These are phyloP conservation scores for Chondrostereum purpureum DNA, from an alignment of 1,284 basidiomycete species.

Conservation along the genomic window DNA sequence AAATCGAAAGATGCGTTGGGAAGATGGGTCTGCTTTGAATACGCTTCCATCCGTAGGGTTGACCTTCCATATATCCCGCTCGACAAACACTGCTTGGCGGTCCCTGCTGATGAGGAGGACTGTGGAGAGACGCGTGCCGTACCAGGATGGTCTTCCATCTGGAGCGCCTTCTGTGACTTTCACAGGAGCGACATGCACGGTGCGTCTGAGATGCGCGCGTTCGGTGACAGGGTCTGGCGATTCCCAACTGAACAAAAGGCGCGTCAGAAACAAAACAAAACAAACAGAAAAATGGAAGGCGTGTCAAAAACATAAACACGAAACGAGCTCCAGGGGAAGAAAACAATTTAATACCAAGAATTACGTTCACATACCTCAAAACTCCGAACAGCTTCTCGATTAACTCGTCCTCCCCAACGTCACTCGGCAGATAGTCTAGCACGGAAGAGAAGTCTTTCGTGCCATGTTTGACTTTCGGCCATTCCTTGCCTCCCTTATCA, in stretches of 20 bases:
- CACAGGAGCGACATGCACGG: conserved; percentile 55
- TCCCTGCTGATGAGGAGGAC: conserved; percentile 58
- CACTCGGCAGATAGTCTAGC: conserved; percentile 20
- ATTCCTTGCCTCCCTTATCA: conserved; percentile 44
- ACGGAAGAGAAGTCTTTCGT: conserved; percentile 36
- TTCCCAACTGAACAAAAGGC: conserved; percentile 39
- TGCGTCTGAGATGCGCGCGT: conserved; percentile 49
- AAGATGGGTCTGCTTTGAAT: conserved; percentile 31
- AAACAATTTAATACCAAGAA: conserved; percentile 11
- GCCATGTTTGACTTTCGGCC: conserved; percentile 69
- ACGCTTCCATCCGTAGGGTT: conserved; percentile 29
- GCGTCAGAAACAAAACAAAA: no score
- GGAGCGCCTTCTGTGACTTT: conserved; percentile 12
- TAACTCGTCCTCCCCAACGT: conserved; percentile 21
- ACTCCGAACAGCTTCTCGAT: conserved; percentile 53
- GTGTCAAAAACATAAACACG: conserved; percentile 13
- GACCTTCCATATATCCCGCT: conserved; percentile 62
- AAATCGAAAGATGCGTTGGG: conserved; percentile 50
- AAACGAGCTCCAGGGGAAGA: conserved; percentile 5
- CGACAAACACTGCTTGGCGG: conserved; percentile 59
- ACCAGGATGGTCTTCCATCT: conserved; percentile 22
- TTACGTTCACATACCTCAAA: conserved; percentile 48
- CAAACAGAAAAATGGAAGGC: no score
- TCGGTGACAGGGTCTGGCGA: conserved; percentile 37
- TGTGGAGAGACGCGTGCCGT: conserved; percentile 70